phyloP scores from a whole-genome alignment of 2,329 filamentous ascomycete species.

The Scopulariopsis brevicaulis region DNA sequence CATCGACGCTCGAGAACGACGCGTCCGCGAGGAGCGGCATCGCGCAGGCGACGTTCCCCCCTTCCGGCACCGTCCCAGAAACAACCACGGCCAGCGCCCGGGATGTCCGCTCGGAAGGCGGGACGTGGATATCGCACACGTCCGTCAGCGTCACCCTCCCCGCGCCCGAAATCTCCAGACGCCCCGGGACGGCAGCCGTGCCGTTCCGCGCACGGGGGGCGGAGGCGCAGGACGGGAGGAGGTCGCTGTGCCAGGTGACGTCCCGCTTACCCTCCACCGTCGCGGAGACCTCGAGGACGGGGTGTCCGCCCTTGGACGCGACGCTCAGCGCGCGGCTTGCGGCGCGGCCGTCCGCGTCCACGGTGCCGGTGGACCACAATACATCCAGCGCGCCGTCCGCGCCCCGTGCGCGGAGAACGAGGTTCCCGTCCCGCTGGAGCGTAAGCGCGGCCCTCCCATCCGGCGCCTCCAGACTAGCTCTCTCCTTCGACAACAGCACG shows the following conservation, averaged over 20 bases:
- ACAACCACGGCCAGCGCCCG: constrained; percentile 9
- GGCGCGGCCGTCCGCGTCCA: constrained; percentile 1
- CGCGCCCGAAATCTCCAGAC: constrained; percentile 7
- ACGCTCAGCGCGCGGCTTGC: constrained; percentile 3
- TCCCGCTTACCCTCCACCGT: not conserved
- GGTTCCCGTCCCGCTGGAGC: constrained; percentile 8
- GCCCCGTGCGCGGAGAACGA: constrained; percentile 5
- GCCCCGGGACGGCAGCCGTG: not conserved
- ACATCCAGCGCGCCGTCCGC: constrained; percentile 3
- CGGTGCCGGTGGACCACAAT: constrained; percentile 8
- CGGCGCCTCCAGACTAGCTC: constrained; percentile 5
- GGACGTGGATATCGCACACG: constrained; percentile 7
- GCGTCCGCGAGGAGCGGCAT: constrained; percentile 2
- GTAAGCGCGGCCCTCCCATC: constrained; percentile 5
- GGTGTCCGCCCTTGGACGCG: not conserved
- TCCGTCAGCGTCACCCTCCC: constrained; percentile 6
- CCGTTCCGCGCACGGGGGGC: not conserved
- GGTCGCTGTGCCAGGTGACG: constrained; percentile 9
- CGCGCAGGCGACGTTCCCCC: constrained; percentile 6
- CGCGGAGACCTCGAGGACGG: constrained; percentile 4
- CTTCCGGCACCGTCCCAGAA: constrained; percentile 8
- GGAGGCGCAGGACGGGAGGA: not conserved
- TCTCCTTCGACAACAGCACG: constrained; percentile 5
- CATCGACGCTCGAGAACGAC: constrained; percentile 7
- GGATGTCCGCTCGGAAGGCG: constrained; percentile 3